A percentile compares a stretch with the other conserved stretches of the same genome.
Conservation (phyloP, 805 yeast genomes). For the Candida endomychidarum region DNA sequence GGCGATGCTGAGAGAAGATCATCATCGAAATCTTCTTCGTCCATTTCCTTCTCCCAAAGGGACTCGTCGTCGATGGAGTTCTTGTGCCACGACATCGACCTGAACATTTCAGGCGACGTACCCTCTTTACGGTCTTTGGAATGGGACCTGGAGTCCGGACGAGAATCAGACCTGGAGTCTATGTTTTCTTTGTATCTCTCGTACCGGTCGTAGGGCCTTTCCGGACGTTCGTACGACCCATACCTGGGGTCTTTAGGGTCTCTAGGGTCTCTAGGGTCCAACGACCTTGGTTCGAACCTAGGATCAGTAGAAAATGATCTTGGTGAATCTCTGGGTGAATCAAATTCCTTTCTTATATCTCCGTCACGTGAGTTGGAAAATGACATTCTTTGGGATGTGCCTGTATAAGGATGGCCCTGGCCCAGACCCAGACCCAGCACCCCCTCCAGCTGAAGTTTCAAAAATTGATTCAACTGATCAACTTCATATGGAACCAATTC, state of each 20-base stretch:
- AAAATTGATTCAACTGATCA: slow-evolving; percentile 27
- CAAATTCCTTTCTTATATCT: no score
- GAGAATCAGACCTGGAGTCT: neutral
- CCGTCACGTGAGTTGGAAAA: no score
- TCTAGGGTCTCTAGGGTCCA: no score
- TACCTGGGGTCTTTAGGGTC: no score
- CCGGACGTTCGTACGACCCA: no score
- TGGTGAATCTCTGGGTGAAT: no score
- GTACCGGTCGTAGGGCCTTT: no score
- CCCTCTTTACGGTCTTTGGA: slow-evolving; percentile 1
- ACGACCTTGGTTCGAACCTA: no score
- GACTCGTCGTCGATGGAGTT: slow-evolving; percentile 19
- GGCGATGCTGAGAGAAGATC: slow-evolving; percentile 60
- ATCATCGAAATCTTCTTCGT: slow-evolving; percentile 45
- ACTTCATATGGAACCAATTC: slow-evolving; percentile 46
- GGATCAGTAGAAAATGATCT: no score
- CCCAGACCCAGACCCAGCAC: no score
- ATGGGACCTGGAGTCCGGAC: neutral
- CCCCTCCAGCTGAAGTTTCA: slow-evolving; percentile 17
- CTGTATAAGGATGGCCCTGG: no score
- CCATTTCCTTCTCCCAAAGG: slow-evolving; percentile 23
- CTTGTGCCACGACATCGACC: slow-evolving; percentile 12
- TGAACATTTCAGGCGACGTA: slow-evolving; percentile 13
- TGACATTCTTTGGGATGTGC: no score
- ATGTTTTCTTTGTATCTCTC: slow-evolving; percentile 8